Evolutionary conservation across 208 protist genomes (phyloP).

Genomic region (Acanthamoeba culbertsoni): DNA sequence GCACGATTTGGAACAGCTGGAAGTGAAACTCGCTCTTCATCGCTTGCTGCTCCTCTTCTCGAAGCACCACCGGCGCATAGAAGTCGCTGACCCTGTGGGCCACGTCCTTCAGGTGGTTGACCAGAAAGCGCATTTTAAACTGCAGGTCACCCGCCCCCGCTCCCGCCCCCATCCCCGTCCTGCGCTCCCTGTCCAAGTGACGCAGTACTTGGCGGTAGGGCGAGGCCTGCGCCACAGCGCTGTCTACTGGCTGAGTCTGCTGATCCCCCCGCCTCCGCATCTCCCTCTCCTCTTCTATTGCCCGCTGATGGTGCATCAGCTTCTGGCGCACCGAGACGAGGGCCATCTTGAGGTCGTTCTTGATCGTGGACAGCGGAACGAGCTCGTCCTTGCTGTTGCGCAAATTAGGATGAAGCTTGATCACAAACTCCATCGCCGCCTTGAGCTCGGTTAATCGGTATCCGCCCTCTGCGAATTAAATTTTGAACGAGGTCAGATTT

Average conservation of each 20-base stretch:
- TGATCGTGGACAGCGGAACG: not conserved
- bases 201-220: not conserved
- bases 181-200: not conserved
- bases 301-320: not conserved
- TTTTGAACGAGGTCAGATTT: too few relatives aligned
- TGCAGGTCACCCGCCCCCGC: not conserved
- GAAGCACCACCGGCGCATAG: not conserved
- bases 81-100: not conserved
- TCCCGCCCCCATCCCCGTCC: not conserved
- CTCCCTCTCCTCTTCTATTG: not conserved
- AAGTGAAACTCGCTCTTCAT: not conserved
- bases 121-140: conserved; percentile 17
- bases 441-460: conserved; percentile 32
- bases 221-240: not conserved
- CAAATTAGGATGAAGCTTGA: conserved; percentile 32
- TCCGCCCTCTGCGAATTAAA: conserved; percentile 21
- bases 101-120: not conserved
- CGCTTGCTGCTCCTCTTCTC: not conserved
- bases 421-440: conserved; percentile 51
- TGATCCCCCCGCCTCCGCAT: not conserved
- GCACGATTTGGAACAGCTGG: not conserved
- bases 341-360: conserved; percentile 47
- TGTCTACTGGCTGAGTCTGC: not conserved
- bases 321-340: not conserved
- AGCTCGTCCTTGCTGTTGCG: not conserved